Evolutionary conservation across 768 basidiomycete species (phyloP).

Genomic region (Cystobasidium onofrii): DNA sequence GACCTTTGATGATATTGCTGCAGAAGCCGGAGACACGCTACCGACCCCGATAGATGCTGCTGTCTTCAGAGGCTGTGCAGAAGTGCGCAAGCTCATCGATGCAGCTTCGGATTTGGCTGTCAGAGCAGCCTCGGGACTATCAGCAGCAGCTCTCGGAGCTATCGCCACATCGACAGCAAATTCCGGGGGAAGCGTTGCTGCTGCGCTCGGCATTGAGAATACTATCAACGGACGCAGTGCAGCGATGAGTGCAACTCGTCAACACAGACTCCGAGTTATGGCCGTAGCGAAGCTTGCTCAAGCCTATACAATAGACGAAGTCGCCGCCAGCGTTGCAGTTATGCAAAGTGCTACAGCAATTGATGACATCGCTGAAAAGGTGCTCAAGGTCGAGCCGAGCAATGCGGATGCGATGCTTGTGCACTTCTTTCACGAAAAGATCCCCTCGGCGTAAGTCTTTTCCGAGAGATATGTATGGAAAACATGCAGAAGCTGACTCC

Average conservation of each 20-base stretch:
- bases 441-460: constrained; percentile 66
- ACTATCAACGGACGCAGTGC: constrained; percentile 60
- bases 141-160: constrained; percentile 63
- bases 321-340: constrained; percentile 85
- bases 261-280: constrained; percentile 67
- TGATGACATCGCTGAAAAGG: constrained; percentile 82
- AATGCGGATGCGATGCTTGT: constrained; percentile 77
- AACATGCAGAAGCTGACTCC: neutral
- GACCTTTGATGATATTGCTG: constrained; percentile 51
- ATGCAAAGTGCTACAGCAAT: constrained; percentile 91
- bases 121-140: constrained; percentile 74
- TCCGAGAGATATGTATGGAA: neutral
- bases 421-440: constrained; percentile 90
- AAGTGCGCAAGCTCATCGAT: constrained; percentile 73
- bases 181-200: constrained; percentile 33
- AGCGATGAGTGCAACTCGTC: constrained; percentile 73
- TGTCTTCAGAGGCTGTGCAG: constrained; percentile 66
- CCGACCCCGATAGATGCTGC: constrained; percentile 86
- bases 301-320: constrained; percentile 76
- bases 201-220: constrained; percentile 46
- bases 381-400: constrained; percentile 66
- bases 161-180: constrained; percentile 50
- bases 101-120: constrained; percentile 82
- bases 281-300: constrained; percentile 79
- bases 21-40: constrained; percentile 59